These are phyloP conservation scores for Citeromyces nyonsensis DNA, from an alignment of 805 yeast genomes.

Conservation along the genomic window DNA sequence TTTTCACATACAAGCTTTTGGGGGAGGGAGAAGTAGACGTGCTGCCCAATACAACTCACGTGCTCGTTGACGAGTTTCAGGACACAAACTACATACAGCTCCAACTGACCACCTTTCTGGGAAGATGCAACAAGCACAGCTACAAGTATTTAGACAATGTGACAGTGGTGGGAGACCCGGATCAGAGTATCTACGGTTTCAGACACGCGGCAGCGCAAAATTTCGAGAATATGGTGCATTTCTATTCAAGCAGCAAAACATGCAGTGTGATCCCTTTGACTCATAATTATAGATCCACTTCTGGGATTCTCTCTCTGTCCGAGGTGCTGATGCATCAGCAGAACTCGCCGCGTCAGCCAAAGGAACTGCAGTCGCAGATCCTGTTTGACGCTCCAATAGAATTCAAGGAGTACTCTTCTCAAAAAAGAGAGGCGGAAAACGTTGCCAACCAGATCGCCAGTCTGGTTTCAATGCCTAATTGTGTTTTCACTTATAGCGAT, in stretches of 20 bases:
- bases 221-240: constrained; percentile 36
- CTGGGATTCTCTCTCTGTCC: constrained; percentile 46
- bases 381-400: constrained; percentile 27
- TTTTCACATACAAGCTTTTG: constrained; percentile 37
- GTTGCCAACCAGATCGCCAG: constrained; percentile 39
- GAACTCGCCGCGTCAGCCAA: constrained; percentile 21
- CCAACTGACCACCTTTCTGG: constrained; percentile 39
- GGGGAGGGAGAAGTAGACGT: constrained; percentile 17
- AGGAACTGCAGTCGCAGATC: constrained; percentile 30
- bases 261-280: constrained; percentile 27
- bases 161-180: constrained; percentile 93
- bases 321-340: constrained; percentile 54
- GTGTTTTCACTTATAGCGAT: constrained; percentile 32
- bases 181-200: constrained; percentile 86
- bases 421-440: constrained; percentile 39
- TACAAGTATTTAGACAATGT: constrained; percentile 32
- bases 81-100: constrained; percentile 77
- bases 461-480: constrained; percentile 25
- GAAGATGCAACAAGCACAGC: constrained; percentile 14
- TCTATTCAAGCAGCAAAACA: constrained; percentile 8
- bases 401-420: constrained; percentile 19
- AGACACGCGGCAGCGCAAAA: constrained; percentile 65
- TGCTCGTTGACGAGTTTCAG: constrained; percentile 88
- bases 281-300: constrained; percentile 74
- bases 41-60: constrained; percentile 41